These are phyloP conservation scores for Termitomyces sp. DNA, from an alignment of 768 basidiomycete genomes.

Conservation along the genomic window DNA sequence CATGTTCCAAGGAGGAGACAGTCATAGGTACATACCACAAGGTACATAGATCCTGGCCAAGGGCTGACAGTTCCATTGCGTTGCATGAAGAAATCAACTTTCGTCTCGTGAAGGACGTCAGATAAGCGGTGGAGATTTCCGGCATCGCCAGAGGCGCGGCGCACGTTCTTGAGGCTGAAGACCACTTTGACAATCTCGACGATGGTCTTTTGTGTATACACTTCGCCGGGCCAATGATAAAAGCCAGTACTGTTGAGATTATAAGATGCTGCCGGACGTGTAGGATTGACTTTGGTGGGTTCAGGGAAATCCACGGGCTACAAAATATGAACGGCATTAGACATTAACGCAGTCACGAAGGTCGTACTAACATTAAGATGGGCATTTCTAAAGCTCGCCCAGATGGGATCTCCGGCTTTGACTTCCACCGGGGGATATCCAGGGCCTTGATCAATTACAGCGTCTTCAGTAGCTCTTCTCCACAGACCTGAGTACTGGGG, in stretches of 20 bases:
- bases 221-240: conserved; percentile 38
- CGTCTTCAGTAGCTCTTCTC: conserved; percentile 33
- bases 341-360: conserved; percentile 1
- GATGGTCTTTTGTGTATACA: conserved; percentile 36
- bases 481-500: conserved; percentile 44
- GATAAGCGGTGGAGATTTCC: conserved; percentile 37
- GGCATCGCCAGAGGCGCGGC: conserved; percentile 42
- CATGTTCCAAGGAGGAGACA: background rate
- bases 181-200: conserved; percentile 46
- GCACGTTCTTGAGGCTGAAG: conserved; percentile 43
- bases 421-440: conserved; percentile 32
- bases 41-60: conserved; percentile 38
- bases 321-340: background rate
- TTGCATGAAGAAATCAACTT: conserved; percentile 32
- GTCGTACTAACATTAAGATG: conserved; percentile 34
- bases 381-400: conserved; percentile 41
- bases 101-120: conserved; percentile 30
- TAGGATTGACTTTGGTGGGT: conserved; percentile 37
- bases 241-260: conserved; percentile 36
- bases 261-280: conserved; percentile 31
- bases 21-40: conserved; percentile 25
- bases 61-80: conserved; percentile 32
- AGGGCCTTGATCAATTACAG: conserved; percentile 34
- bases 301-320: conserved; percentile 43
- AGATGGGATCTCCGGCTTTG: conserved; percentile 41